phyloP scores from a whole-genome alignment of 139 green algal species.

The Chlamydomonas sphaeroides region DNA sequence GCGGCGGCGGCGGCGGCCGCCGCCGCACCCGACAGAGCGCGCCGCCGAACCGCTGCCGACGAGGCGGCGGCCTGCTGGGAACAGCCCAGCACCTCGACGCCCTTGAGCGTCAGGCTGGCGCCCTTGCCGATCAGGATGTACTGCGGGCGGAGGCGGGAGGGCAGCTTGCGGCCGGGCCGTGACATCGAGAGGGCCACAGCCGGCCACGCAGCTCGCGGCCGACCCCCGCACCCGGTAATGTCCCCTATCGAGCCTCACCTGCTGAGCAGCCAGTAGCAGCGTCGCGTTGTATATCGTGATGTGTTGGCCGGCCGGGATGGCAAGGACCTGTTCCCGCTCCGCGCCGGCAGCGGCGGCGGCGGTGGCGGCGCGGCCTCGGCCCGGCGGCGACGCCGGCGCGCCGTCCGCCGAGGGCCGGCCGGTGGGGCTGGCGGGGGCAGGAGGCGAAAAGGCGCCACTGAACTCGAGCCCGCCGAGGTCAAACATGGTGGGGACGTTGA shows the following conservation, averaged over 20 bases:
- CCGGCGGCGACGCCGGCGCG: no score
- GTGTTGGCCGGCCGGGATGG: slow-evolving; percentile 17
- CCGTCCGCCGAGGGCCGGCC: no score
- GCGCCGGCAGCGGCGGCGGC: no score
- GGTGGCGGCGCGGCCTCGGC: no score
- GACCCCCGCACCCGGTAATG: no score
- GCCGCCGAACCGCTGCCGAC: not conserved
- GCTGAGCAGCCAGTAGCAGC: slow-evolving; percentile 29
- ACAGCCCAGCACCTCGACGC: slow-evolving; percentile 32
- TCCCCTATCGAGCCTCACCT: not conserved
- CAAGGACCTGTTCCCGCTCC: not conserved
- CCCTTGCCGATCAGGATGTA: slow-evolving; percentile 27
- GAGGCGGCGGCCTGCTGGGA: not conserved
- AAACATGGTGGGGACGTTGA: slow-evolving; percentile 21
- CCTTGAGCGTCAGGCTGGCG: slow-evolving; percentile 26
- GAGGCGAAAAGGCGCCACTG: not conserved
- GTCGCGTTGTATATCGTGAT: slow-evolving; percentile 31
- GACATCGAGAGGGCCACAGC: no score
- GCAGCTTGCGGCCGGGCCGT: no score
- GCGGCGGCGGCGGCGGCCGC: not conserved
- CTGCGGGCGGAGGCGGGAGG: not conserved
- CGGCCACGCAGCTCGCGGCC: no score
- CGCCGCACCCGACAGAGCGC: not conserved
- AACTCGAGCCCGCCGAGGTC: slow-evolving; percentile 32
- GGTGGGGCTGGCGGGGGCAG: no score